These are phyloP conservation scores for Parastagonospora nodorum DNA, from an alignment of 2,329 filamentous ascomycete species.

Conservation along the genomic window DNA sequence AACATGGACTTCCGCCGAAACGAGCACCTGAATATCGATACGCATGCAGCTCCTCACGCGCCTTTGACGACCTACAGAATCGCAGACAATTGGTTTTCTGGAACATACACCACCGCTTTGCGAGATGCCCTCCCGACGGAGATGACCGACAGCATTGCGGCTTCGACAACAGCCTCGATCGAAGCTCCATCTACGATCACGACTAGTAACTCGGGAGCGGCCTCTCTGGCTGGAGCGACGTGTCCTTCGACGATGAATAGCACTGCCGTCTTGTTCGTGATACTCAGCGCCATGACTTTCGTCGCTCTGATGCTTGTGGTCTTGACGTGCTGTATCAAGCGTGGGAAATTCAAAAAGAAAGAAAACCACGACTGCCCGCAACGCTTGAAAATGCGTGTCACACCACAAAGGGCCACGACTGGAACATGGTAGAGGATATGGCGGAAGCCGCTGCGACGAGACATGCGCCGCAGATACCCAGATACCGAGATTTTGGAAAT, in stretches of 20 bases:
- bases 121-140: neutral
- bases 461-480: neutral
- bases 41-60: neutral
- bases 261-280: conserved; percentile 2
- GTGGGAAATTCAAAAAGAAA: neutral
- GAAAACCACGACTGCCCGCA: neutral
- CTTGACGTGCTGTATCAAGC: neutral
- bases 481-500: neutral
- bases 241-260: neutral
- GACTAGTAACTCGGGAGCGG: too few relatives aligned
- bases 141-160: neutral
- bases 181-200: neutral
- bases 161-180: neutral
- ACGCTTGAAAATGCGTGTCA: neutral
- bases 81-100: neutral
- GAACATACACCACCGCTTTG: too few relatives aligned
- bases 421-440: too few relatives aligned
- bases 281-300: conserved; percentile 3
- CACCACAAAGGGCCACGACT: neutral
- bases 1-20: neutral
- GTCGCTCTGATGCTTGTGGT: conserved; percentile 1
- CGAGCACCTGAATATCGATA: conserved; percentile 3
- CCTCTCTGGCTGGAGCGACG: neutral
- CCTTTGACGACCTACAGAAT: neutral
- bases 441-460: too few relatives aligned